These are phyloP conservation scores for Jaltomata sinuosa DNA, from an alignment of 257 asterid species.

Conservation along the genomic window DNA sequence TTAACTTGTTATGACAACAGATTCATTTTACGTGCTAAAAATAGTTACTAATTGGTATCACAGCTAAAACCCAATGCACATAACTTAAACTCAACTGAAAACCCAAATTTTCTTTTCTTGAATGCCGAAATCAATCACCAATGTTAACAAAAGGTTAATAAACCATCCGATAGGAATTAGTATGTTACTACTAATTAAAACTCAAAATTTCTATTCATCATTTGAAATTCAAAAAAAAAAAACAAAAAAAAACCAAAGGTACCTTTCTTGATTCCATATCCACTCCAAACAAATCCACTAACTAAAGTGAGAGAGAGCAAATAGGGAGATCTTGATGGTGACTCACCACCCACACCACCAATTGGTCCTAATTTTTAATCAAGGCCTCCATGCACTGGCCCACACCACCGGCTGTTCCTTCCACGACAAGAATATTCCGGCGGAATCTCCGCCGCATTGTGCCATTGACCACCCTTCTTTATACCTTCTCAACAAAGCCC, in stretches of 20 bases:
- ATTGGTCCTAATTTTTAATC: conserved; percentile 13
- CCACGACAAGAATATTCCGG: conserved; percentile 97
- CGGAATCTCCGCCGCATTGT: conserved; percentile 31
- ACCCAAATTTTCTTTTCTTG: background rate
- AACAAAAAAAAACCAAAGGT: background rate
- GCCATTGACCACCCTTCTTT: conserved; percentile 95
- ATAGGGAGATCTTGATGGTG: conserved; percentile 5
- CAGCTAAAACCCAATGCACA: too few relatives aligned
- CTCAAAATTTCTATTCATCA: background rate
- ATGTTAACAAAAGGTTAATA: conserved; percentile 5
- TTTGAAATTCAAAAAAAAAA: background rate
- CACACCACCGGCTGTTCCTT: conserved; percentile 97
- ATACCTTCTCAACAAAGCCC: conserved; percentile 83
- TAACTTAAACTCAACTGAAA: background rate
- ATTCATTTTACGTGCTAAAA: too few relatives aligned
- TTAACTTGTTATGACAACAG: background rate
- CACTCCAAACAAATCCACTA: conserved; percentile 21
- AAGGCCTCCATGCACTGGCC: conserved; percentile 99
- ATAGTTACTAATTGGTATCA: too few relatives aligned
- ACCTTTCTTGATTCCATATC: conserved; percentile 16
- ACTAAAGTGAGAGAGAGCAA: conserved; percentile 26
- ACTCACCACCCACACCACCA: background rate
- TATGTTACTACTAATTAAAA: background rate
- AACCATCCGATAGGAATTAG: background rate
- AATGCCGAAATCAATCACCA: conserved; percentile 3